These are phyloP conservation scores for Ambrosiella beaveri DNA, from an alignment of 2,329 filamentous ascomycete genomes.

Conservation along the genomic window DNA sequence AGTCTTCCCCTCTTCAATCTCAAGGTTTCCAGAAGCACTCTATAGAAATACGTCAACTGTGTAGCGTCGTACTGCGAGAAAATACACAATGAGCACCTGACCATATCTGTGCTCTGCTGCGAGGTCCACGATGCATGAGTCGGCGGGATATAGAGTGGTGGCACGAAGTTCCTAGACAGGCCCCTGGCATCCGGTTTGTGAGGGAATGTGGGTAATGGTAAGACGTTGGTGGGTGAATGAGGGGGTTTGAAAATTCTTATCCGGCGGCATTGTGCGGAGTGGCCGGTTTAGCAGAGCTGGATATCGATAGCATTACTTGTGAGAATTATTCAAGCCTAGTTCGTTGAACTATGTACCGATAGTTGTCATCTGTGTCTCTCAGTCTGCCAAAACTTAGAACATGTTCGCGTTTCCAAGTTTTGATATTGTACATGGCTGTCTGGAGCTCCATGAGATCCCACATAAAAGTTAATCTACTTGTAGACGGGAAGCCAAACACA, in stretches of 20 bases:
- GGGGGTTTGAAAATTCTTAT: neutral
- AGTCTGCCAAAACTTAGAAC: too few species aligned
- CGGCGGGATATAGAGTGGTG: neutral
- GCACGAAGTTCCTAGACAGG: neutral
- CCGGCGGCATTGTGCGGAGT: neutral
- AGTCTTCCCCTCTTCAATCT: neutral
- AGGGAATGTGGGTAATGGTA: neutral
- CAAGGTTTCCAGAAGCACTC: too few species aligned
- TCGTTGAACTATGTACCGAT: too few species aligned
- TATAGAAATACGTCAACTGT: neutral
- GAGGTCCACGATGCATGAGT: neutral
- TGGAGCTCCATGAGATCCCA: too few species aligned
- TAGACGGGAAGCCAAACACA: too few species aligned
- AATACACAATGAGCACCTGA: neutral
- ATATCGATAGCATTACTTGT: neutral
- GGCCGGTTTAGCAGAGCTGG: neutral
- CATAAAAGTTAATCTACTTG: too few species aligned
- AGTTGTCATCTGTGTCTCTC: too few species aligned
- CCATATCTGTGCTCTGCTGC: neutral
- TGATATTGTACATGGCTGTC: too few species aligned
- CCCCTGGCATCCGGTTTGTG: neutral
- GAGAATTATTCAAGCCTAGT: too few species aligned
- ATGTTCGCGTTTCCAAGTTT: too few species aligned
- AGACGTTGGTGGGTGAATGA: neutral
- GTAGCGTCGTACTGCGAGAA: neutral